Conservation (phyloP, 495 filamentous ascomycete species). For the Trypethelium eluteriae region DNA sequence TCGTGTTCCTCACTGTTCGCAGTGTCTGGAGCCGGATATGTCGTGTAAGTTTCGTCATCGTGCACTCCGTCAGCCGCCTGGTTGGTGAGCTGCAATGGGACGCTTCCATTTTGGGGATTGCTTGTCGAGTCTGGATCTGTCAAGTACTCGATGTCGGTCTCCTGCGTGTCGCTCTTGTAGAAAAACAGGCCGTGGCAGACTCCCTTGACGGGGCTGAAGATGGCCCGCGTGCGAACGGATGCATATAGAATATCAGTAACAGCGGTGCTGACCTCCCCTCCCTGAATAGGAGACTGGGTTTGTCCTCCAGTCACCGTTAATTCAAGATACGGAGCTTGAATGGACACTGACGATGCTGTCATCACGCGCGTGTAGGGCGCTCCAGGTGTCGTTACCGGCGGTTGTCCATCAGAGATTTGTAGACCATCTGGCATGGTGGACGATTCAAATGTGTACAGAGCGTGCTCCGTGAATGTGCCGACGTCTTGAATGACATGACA, state of each 20-base stretch:
- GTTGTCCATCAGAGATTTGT: neutral
- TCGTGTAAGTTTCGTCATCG: conserved; percentile 11
- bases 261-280: neutral
- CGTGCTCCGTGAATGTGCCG: neutral
- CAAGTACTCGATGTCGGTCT: conserved; percentile 11
- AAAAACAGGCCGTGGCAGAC: conserved; percentile 8
- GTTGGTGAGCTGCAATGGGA: conserved; percentile 24
- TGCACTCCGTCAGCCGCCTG: conserved; percentile 13
- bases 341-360: neutral
- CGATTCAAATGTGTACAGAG: neutral
- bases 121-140: conserved; percentile 14
- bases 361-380: neutral
- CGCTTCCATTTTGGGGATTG: conserved; percentile 11
- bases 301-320: neutral
- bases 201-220: neutral
- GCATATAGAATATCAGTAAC: neutral
- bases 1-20: conserved; percentile 21
- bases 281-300: neutral
- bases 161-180: neutral
- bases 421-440: neutral
- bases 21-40: conserved; percentile 13
- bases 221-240: neutral
- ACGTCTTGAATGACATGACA: neutral
- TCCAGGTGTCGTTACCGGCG: neutral
- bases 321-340: neutral